Conservation (phyloP, 345 rosid genomes). For the Heritiera littoralis region DNA sequence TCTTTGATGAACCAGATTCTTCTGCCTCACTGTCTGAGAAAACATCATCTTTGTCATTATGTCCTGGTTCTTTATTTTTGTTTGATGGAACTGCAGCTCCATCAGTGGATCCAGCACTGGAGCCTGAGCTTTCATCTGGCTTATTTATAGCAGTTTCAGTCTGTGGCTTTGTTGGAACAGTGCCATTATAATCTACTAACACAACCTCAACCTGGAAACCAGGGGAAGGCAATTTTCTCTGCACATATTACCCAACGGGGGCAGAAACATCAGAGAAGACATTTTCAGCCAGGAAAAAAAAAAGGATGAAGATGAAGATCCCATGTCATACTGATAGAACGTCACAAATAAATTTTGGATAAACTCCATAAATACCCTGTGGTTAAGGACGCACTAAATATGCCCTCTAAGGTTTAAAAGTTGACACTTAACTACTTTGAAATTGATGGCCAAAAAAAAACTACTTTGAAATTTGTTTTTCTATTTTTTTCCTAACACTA, state of each 20-base stretch:
- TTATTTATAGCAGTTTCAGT: constrained; percentile 40
- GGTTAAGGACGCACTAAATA: not conserved
- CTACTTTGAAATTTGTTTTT: not conserved
- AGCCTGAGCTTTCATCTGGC: constrained; percentile 44
- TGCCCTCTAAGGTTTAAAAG: not conserved
- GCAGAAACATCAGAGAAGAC: not conserved
- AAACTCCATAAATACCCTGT: constrained; percentile 14
- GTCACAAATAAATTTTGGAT: not conserved
- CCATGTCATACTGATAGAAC: not conserved
- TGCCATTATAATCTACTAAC: constrained; percentile 46
- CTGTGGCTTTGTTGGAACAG: constrained; percentile 35
- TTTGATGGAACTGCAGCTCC: constrained; percentile 33
- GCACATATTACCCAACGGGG: constrained; percentile 25
- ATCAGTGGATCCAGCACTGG: constrained; percentile 36
- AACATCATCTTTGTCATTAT: constrained; percentile 64
- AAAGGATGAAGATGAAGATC: not conserved
- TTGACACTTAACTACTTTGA: not conserved
- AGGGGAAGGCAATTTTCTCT: constrained; percentile 87
- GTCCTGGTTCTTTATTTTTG: constrained; percentile 44
- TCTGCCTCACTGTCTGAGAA: constrained; percentile 74
- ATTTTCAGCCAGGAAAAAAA: not conserved
- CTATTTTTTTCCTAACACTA: not conserved
- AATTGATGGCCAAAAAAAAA: no score
- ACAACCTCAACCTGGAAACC: constrained; percentile 87
- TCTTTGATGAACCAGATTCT: constrained; percentile 40